Percentiles rank a stretch among this genome's conserved stretches.
Evolutionary conservation across 495 filamentous ascomycete genomes (phyloP).

Genomic region (Pyronema omphalodes): DNA sequence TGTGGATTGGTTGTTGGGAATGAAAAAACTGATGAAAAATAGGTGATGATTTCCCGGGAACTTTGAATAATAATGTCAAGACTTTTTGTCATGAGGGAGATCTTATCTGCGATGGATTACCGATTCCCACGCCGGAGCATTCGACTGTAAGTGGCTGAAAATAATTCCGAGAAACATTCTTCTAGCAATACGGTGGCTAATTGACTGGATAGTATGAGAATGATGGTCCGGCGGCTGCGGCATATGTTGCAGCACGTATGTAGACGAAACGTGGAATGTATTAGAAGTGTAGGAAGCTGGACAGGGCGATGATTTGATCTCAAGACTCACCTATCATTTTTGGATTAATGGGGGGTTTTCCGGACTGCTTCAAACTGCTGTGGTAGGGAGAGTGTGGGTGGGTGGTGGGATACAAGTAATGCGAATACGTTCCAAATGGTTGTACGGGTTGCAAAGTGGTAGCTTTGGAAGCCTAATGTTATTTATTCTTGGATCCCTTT

Average conservation of each 20-base stretch:
- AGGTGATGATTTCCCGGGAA: slow-evolving; percentile 11
- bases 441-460: too few species aligned
- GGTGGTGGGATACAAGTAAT: too few species aligned
- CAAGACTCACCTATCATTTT: too few species aligned
- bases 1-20: not conserved
- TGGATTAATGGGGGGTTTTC: too few species aligned
- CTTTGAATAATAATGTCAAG: slow-evolving; percentile 15
- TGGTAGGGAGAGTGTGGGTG: too few species aligned
- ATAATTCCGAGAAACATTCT: not conserved
- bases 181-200: not conserved
- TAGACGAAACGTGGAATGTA: not conserved
- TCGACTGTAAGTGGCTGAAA: not conserved
- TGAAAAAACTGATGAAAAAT: not conserved
- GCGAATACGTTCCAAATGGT: too few species aligned
- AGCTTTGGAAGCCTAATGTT: too few species aligned
- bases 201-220: slow-evolving; percentile 5
- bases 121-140: slow-evolving; percentile 9
- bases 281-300: too few species aligned
- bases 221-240: slow-evolving; percentile 9
- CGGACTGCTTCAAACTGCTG: too few species aligned
- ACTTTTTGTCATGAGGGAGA: slow-evolving; percentile 16
- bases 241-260: slow-evolving; percentile 12
- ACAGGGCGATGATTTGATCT: too few species aligned
- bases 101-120: slow-evolving; percentile 9
- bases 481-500: too few species aligned